Base-by-base conservation (phyloP, 495 filamentous ascomycete genomes). In the Annulohypoxylon stygium region DNA sequence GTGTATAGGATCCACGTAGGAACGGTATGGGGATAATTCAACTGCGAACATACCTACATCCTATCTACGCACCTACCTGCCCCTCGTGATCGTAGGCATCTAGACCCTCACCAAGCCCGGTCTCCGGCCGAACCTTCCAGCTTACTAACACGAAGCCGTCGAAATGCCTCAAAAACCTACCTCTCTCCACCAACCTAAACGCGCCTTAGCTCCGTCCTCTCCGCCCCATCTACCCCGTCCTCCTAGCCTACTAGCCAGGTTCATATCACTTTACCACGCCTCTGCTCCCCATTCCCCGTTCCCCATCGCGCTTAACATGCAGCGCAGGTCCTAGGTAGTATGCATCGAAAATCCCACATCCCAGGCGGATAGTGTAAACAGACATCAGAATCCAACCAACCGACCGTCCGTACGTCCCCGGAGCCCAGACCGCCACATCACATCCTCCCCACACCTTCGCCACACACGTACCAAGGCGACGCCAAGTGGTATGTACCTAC, bases 401-500 rank as follows among this genome's bases (percentile, higher is more conserved):
- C 30, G 5, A 30, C 30, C 5, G 30, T 30, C 30, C 30, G 5
- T 30, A 3, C 30, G 30, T 47, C 12, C 43, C 10, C 9, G 18
- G 5, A 54, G 51, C 54, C 55, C 33, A 58, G 54, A 25, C 55
- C 55, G 11, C 20, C 36, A 39, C 18, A 25, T 20, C 36, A 41
- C 36, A 16, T 43, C 16, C 55, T 41, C 18, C 55, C 55, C 25
- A 54, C 25, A 30, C 2, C 25, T 10, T 30, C 23, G 23, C 25
- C 11, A 54, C 25, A 12, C 50, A 14, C 11, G 50, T 33, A 30
- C 55, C 36, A 59, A 59, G 55, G 8, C 34, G 36, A 20, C 9
- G 55, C 55, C 55, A 59, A 59, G 55, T 39, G 33, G 36, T 23
- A 10, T 20, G 34, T 59, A 41, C 55, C 18, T 59, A 41, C 55